phyloP scores from a whole-genome alignment of 352 stramenopile genomes.

The Phytophthora rubi region DNA sequence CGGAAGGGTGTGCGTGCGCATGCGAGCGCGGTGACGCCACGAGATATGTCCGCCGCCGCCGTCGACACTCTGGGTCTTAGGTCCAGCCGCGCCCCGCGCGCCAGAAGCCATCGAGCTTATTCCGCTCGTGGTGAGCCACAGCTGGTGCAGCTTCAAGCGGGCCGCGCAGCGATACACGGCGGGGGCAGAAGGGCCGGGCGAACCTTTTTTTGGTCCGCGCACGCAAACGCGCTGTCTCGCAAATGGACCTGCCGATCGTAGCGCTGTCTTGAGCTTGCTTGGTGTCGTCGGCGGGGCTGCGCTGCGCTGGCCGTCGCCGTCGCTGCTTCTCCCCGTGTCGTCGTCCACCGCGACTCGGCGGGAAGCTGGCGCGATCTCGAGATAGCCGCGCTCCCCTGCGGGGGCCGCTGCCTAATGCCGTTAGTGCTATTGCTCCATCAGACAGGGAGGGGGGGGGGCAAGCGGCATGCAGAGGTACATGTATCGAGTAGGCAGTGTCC shows the following conservation, averaged over 20 bases:
- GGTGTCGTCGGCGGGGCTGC: conserved; percentile 7
- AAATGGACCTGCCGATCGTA: conserved; percentile 27
- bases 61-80: not conserved
- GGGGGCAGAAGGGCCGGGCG: conserved; percentile 1
- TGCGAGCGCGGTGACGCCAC: conserved; percentile 13
- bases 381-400: conserved; percentile 11
- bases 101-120: conserved; percentile 17
- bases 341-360: conserved; percentile 23
- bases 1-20: not conserved
- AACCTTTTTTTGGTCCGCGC: conserved; percentile 16
- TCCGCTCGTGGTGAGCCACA: conserved; percentile 31
- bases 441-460: not conserved
- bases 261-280: not conserved
- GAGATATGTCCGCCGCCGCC: conserved; percentile 9
- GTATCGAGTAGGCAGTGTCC: not conserved
- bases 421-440: conserved; percentile 20
- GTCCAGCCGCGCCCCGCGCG: conserved; percentile 8
- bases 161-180: conserved; percentile 17
- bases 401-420: conserved; percentile 3
- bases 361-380: conserved; percentile 14
- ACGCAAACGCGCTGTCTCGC: conserved; percentile 19
- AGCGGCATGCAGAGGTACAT: conserved; percentile 9
- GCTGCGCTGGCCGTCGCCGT: conserved; percentile 3
- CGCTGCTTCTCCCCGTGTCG: not conserved
- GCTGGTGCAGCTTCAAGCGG: conserved; percentile 26